Evolutionary conservation across 768 basidiomycete genomes (phyloP).

Genomic region (Tylopilus cervinicoccineus): DNA sequence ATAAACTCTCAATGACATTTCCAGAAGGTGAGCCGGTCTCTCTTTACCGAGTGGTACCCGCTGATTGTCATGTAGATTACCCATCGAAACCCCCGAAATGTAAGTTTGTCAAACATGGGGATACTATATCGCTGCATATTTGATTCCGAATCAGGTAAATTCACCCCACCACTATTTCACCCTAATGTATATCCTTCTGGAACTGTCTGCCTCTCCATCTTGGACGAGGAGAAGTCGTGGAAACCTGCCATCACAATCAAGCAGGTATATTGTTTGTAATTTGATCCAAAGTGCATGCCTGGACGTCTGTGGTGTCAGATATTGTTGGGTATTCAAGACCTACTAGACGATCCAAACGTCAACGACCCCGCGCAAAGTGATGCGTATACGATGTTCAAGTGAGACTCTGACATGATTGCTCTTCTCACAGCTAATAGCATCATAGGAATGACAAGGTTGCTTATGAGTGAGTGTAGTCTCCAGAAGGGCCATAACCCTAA

Average conservation of each 20-base stretch:
- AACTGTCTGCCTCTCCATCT: constrained; percentile 94
- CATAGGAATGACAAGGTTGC: constrained; percentile 87
- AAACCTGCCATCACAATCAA: constrained; percentile 99
- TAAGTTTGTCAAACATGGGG: constrained; percentile 34
- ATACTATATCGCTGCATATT: neutral
- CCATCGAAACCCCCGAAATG: constrained; percentile 96
- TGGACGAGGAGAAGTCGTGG: constrained; percentile 99
- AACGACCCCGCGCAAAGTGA: constrained; percentile 98
- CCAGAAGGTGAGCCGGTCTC: constrained; percentile 71
- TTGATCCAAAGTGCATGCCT: neutral
- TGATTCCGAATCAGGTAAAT: constrained; percentile 70
- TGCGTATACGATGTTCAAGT: constrained; percentile 99
- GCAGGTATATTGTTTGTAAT: constrained; percentile 54
- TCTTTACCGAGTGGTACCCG: neutral
- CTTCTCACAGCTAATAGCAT: constrained; percentile 6
- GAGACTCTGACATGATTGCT: constrained; percentile 29
- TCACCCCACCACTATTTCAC: constrained; percentile 91
- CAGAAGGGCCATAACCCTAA: neutral
- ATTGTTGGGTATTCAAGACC: constrained; percentile 90
- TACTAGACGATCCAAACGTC: constrained; percentile 93
- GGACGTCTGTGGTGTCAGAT: constrained; percentile 51
- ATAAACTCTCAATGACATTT: constrained; percentile 90
- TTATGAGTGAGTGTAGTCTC: constrained; percentile 67
- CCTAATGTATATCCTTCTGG: constrained; percentile 99
- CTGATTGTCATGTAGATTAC: constrained; percentile 56